These are phyloP conservation scores for Sclerotinia borealis DNA, from an alignment of 2,329 filamentous ascomycete genomes.

Conservation along the genomic window DNA sequence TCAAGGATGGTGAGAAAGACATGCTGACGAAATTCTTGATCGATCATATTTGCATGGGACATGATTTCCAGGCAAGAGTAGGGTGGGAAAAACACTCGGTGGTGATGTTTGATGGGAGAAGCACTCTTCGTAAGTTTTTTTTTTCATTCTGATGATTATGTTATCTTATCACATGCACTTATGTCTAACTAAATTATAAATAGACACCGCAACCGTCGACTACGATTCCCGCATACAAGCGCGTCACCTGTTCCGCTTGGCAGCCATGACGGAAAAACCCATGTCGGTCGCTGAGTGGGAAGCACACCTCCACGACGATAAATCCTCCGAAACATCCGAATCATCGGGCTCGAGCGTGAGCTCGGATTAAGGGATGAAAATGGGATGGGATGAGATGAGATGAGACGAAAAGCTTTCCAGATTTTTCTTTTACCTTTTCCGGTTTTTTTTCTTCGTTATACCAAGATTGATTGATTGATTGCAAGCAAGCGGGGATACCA, in stretches of 20 bases:
- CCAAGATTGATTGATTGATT: slow-evolving; percentile 3
- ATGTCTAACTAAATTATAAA: not conserved
- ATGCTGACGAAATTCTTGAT: slow-evolving; percentile 58
- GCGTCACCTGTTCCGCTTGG: slow-evolving; percentile 45
- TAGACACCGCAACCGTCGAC: slow-evolving; percentile 45
- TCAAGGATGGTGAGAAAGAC: slow-evolving; percentile 64
- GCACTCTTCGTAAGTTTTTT: slow-evolving; percentile 38
- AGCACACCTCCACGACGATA: slow-evolving; percentile 10
- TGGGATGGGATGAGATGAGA: slow-evolving; percentile 10
- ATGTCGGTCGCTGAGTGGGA: slow-evolving; percentile 36
- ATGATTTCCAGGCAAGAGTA: slow-evolving; percentile 67
- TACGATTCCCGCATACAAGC: slow-evolving; percentile 42
- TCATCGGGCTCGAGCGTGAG: slow-evolving; percentile 9
- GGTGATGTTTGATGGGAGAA: slow-evolving; percentile 45
- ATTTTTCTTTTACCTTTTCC: not conserved
- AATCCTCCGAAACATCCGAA: slow-evolving; percentile 5
- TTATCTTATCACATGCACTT: not conserved
- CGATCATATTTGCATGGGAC: slow-evolving; percentile 58
- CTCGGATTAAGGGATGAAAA: slow-evolving; percentile 7
- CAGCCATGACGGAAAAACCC: slow-evolving; percentile 43
- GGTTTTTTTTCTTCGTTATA: not conserved
- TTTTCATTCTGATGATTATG: not conserved
- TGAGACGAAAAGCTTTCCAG: not conserved
- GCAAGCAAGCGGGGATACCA: slow-evolving; percentile 10
- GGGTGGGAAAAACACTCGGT: slow-evolving; percentile 52